Evolutionary conservation across 176 grass and related monocot genomes (phyloP), one percentile per base, ranked within the genome.

Genomic region (Zoysia japonica): DNA sequence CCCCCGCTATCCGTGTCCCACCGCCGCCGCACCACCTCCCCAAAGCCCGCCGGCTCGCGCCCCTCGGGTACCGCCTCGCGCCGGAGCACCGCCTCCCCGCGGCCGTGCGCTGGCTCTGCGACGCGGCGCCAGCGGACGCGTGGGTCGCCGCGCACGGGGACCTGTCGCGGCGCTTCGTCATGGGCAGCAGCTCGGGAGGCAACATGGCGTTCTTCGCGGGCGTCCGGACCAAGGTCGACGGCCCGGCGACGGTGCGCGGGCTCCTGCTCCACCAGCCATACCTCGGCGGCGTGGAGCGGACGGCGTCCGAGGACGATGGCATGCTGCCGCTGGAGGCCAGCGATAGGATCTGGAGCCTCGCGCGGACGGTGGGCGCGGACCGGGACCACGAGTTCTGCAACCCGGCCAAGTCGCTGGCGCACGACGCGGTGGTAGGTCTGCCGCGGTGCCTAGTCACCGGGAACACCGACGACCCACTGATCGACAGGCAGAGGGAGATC

Each of bases 141-240:
- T 98, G 90, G 88, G 17, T 98, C 41, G 72, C 77, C 2, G 45
- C 4, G 19, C 88, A 84, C 62, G 92, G 61, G 2, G 92, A 98
- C 47, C 81, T 91, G 74, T 87, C 92, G 5, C 84, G 80, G 6
- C 85, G 86, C 84, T 93, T 89, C 78, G 37, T 91, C 42, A 91
- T 89, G 92, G 92, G 96, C 50, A 85, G 96, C 80, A 98, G 96
- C 86, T 98, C 96, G 2, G 92, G 96, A 9, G 96, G 74, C n/a
- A 98, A 93, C 88, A 85, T 93, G 88, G 92, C 86, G 0, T 94
- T 94, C 81, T 78, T 86, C 70, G 83, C 87, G 0, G 78, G 40
- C 3, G 20, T 92, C 67, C 82, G 83, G 1, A 57, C 28, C 28
- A 28, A 28, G 28, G 28, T 83, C 36, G 83, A 65, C 15, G 37